These are phyloP conservation scores for Candida patagonica DNA, from an alignment of 805 yeast species.

Conservation along the genomic window DNA sequence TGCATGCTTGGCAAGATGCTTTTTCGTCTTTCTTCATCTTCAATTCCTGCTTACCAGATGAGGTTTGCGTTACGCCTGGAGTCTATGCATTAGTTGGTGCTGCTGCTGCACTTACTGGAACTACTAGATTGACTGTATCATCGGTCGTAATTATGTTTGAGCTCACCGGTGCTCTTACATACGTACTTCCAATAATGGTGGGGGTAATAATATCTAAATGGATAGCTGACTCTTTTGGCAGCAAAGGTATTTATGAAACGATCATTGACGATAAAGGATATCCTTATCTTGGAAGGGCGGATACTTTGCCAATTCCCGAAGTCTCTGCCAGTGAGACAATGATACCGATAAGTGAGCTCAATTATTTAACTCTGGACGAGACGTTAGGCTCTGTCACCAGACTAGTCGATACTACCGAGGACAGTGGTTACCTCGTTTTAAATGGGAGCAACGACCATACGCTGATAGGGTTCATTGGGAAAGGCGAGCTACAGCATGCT, in stretches of 20 bases:
- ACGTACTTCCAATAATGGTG: constrained; percentile 77
- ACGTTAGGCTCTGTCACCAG: constrained; percentile 25
- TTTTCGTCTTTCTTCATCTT: constrained; percentile 30
- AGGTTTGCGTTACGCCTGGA: constrained; percentile 66
- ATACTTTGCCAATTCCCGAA: constrained; percentile 34
- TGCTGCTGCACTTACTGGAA: constrained; percentile 72
- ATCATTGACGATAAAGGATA: constrained; percentile 36
- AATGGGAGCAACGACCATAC: constrained; percentile 27
- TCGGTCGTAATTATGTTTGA: constrained; percentile 77
- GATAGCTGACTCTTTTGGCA: constrained; percentile 53
- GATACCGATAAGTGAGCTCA: constrained; percentile 26
- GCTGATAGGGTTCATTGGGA: constrained; percentile 37
- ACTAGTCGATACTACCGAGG: constrained; percentile 15
- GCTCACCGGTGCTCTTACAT: constrained; percentile 75
- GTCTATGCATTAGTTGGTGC: constrained; percentile 87
- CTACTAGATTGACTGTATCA: constrained; percentile 70
- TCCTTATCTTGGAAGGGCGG: constrained; percentile 31
- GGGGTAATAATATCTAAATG: constrained; percentile 70
- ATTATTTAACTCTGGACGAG: constrained; percentile 19
- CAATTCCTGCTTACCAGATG: constrained; percentile 35
- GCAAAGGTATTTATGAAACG: constrained; percentile 52
- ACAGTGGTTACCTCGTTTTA: constrained; percentile 39
- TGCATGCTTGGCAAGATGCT: constrained; percentile 40
- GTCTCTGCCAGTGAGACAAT: constrained; percentile 29
- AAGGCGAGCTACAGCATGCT: constrained; percentile 30